A percentile compares a stretch with the other conserved stretches of the same genome.
Evolutionary conservation across 192 early-diverging fungal genomes (phyloP).

Genomic region (Coemansia sp.): DNA sequence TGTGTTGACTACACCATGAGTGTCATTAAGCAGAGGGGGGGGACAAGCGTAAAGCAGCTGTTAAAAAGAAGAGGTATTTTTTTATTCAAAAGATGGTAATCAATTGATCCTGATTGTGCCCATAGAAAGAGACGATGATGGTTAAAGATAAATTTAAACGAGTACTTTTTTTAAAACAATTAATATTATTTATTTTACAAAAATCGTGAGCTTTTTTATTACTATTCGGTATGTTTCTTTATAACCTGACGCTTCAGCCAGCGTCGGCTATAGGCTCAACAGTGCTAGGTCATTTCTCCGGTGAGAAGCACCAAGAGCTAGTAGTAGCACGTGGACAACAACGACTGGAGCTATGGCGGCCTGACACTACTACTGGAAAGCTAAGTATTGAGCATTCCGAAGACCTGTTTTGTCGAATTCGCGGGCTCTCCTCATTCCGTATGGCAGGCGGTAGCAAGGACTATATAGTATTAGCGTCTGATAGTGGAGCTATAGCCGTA

Average conservation of each 20-base stretch:
- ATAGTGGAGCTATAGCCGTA: conserved; percentile 88
- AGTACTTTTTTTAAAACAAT: background rate
- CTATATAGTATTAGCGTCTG: conserved; percentile 87
- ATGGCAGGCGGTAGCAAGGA: conserved; percentile 91
- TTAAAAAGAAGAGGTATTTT: no score
- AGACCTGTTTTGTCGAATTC: conserved; percentile 85
- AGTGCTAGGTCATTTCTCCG: conserved; percentile 91
- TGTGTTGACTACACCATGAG: no score
- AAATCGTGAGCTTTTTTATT: background rate
- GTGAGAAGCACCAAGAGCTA: conserved; percentile 89
- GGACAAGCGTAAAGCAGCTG: no score
- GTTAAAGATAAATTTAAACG: background rate
- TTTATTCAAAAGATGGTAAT: no score
- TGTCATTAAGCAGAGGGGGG: no score
- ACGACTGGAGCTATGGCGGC: conserved; percentile 79
- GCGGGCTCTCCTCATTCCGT: conserved; percentile 83
- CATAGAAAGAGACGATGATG: background rate
- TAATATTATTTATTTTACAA: background rate
- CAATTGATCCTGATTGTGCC: no score
- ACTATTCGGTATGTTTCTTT: conserved; percentile 59
- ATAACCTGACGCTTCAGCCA: conserved; percentile 88
- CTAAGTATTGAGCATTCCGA: conserved; percentile 71
- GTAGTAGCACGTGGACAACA: conserved; percentile 67
- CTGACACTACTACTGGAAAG: conserved; percentile 82
- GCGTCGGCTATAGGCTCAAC: conserved; percentile 78